phyloP scores from a whole-genome alignment of 805 yeast species.

The Yamadazyma tumulicola region DNA sequence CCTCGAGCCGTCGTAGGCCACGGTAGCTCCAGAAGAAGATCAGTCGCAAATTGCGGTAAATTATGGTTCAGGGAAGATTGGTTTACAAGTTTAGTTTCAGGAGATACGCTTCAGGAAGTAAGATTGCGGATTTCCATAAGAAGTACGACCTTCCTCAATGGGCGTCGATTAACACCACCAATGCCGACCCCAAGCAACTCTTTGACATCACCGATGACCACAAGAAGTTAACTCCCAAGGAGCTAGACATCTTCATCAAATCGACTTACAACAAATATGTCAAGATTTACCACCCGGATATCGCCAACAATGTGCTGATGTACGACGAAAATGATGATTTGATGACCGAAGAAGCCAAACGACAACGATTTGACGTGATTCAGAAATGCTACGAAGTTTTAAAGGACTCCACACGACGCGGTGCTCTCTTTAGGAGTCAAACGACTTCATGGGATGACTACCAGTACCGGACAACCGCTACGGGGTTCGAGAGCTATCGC shows the following conservation, averaged over 20 bases:
- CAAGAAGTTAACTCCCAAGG: conserved; percentile 38
- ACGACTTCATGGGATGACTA: conserved; percentile 24
- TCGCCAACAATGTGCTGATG: conserved; percentile 24
- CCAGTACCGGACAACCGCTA: conserved; percentile 10
- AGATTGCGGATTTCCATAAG: conserved; percentile 9
- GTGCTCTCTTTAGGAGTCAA: conserved; percentile 25
- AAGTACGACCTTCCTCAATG: conserved; percentile 38
- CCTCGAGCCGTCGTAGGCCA: too few species aligned
- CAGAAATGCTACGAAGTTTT: conserved; percentile 37
- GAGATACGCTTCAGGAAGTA: conserved; percentile 1
- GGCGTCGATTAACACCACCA: conserved; percentile 45
- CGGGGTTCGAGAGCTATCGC: conserved; percentile 30
- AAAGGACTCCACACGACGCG: conserved; percentile 48
- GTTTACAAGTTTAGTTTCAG: too few species aligned
- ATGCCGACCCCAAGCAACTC: conserved; percentile 72
- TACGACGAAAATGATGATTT: conserved; percentile 24
- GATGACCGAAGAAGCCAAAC: conserved; percentile 30
- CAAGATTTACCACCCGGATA: conserved; percentile 82
- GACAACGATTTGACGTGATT: conserved; percentile 28
- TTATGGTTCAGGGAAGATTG: too few species aligned
- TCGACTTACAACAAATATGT: conserved; percentile 41
- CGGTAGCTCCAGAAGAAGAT: too few species aligned
- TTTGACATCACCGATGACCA: conserved; percentile 37
- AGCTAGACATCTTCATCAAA: conserved; percentile 48
- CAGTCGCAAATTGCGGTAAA: too few species aligned